phyloP scores from a whole-genome alignment of 2,329 filamentous ascomycete species.

The Macrophomina pseudophaseolina region DNA sequence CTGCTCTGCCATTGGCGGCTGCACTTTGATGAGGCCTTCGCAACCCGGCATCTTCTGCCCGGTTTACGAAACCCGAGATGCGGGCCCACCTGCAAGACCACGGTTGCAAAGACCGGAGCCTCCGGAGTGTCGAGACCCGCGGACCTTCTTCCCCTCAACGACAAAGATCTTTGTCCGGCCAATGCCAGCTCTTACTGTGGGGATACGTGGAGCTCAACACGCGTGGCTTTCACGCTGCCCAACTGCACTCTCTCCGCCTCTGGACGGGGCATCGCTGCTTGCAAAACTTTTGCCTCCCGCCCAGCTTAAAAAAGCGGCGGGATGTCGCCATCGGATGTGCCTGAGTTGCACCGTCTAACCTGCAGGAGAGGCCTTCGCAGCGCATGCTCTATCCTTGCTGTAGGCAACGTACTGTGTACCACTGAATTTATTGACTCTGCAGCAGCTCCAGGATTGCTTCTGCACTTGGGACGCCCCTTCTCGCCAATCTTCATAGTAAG shows the following conservation, averaged over 20 bases:
- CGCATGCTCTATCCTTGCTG: neutral
- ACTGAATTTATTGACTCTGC: neutral
- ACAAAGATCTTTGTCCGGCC: conserved; percentile 13
- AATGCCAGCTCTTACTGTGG: conserved; percentile 12
- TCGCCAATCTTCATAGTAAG: neutral
- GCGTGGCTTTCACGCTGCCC: neutral
- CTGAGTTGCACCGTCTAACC: conserved; percentile 15
- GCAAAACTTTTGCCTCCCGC: conserved; percentile 2
- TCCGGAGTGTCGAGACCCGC: conserved; percentile 10
- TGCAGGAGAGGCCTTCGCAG: neutral
- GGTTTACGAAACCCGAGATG: conserved; percentile 11
- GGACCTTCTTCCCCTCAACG: conserved; percentile 14
- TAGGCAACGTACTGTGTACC: neutral
- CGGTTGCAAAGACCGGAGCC: conserved; percentile 7
- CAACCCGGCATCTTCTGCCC: neutral
- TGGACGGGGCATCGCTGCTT: conserved; percentile 11
- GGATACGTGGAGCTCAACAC: conserved; percentile 12
- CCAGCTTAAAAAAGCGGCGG: neutral
- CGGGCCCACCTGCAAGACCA: conserved; percentile 13
- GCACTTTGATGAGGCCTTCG: conserved; percentile 5
- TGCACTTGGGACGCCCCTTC: neutral
- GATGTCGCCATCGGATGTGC: conserved; percentile 12
- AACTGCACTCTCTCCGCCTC: neutral
- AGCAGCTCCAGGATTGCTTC: neutral
- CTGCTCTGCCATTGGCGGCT: conserved; percentile 7